These are phyloP conservation scores for Fusarium sp. DNA, from an alignment of 2,329 filamentous ascomycete species.

Conservation along the genomic window DNA sequence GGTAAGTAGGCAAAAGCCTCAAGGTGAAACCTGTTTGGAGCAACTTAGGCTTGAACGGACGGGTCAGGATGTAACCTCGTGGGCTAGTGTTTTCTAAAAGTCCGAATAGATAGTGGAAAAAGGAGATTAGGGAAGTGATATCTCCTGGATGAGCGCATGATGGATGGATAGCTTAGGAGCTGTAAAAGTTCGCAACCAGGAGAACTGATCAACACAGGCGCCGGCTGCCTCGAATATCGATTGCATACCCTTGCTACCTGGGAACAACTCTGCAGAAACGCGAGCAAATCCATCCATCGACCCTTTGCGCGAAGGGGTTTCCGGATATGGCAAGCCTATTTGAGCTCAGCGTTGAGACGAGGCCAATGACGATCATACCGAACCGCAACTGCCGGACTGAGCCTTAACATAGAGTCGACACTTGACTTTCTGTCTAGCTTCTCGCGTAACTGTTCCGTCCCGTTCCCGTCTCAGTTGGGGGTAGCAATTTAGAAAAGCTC, in stretches of 20 bases:
- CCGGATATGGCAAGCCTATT: not conserved
- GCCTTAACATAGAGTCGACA: not conserved
- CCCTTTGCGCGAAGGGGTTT: not conserved
- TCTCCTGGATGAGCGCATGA: constrained; percentile 4
- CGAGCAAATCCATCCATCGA: not conserved
- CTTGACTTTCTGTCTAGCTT: not conserved
- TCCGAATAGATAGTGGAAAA: constrained; percentile 3
- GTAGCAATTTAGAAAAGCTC: not conserved
- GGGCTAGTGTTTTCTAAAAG: not conserved
- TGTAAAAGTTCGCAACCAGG: constrained; percentile 4
- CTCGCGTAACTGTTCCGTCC: not conserved
- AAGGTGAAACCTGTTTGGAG: not conserved
- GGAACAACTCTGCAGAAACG: not conserved
- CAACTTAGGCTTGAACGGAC: not conserved
- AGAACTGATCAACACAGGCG: constrained; percentile 4
- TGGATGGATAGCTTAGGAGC: constrained; percentile 6
- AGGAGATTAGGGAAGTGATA: not conserved
- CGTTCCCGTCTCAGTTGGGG: constrained; percentile 1
- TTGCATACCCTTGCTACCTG: constrained; percentile 2
- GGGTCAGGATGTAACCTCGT: constrained; percentile 4
- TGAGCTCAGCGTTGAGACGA: not conserved
- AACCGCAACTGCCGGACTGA: constrained; percentile 16
- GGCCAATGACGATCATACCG: constrained; percentile 6
- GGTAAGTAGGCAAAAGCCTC: not conserved
- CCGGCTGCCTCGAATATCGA: constrained; percentile 19